phyloP scores from a whole-genome alignment of 495 filamentous ascomycete species.

The Neurospora tetrasperma region DNA sequence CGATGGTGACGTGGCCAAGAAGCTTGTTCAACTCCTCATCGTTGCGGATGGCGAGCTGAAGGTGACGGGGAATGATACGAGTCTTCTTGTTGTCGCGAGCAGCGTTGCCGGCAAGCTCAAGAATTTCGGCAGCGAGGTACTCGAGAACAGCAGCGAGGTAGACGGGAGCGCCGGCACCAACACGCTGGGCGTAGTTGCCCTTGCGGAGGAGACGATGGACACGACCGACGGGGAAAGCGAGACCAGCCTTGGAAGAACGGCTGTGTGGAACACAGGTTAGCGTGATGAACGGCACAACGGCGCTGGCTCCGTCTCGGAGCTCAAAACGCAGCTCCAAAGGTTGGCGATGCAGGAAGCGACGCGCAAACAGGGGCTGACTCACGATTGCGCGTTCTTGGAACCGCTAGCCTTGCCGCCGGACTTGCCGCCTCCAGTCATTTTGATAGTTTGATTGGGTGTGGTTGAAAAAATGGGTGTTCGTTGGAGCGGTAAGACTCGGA shows the following conservation, averaged over 20 bases:
- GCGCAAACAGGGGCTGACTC: constrained; percentile 31
- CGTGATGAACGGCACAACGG: constrained; percentile 15
- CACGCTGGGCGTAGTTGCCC: constrained; percentile 99
- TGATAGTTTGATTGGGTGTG: constrained; percentile 43
- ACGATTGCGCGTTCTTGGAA: constrained; percentile 97
- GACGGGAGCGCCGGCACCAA: constrained; percentile 96
- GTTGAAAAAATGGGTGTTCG: constrained; percentile 12
- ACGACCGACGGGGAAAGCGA: constrained; percentile 99
- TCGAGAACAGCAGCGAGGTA: constrained; percentile 97
- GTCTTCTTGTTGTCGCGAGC: constrained; percentile 99
- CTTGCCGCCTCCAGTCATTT: constrained; percentile 97
- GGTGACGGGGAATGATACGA: constrained; percentile 98
- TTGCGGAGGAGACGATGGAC: constrained; percentile 99
- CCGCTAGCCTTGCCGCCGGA: constrained; percentile 97
- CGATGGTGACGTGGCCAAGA: constrained; percentile 96
- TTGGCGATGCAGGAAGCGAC: constrained; percentile 4
- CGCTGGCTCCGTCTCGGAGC: constrained; percentile 4
- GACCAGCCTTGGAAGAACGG: constrained; percentile 97
- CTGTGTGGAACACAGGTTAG: constrained; percentile 42
- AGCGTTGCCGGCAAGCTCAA: constrained; percentile 97
- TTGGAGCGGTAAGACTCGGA: constrained; percentile 17
- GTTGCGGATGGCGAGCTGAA: constrained; percentile 98
- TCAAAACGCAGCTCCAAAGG: constrained; percentile 1
- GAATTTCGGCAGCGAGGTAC: constrained; percentile 97
- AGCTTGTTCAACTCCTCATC: constrained; percentile 99